Conservation (phyloP, 768 basidiomycete genomes). For the Fibroporia radiculosa region DNA sequence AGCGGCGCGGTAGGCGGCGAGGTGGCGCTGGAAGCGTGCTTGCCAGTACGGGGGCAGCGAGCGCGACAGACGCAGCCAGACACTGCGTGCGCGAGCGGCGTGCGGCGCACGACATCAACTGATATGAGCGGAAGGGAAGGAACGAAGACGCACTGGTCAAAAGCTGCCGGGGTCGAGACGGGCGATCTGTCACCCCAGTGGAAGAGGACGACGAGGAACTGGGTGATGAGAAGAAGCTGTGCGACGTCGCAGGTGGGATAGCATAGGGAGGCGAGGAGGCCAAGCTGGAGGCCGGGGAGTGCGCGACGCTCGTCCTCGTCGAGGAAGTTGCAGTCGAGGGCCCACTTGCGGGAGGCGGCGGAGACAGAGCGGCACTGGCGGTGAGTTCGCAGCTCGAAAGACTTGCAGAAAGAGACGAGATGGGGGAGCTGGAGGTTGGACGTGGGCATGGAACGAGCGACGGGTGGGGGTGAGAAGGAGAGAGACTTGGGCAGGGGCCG, state of each 20-base stretch:
- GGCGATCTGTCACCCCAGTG: constrained; percentile 14
- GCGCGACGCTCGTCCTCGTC: constrained; percentile 11
- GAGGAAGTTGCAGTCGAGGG: constrained; percentile 10
- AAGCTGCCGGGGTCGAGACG: constrained; percentile 9
- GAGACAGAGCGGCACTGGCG: constrained; percentile 18
- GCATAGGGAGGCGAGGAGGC: constrained; percentile 50
- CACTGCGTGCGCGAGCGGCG: constrained; percentile 27
- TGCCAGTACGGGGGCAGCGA: constrained; percentile 32
- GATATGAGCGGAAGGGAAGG: background rate
- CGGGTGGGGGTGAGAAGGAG: background rate
- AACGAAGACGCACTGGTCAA: constrained; percentile 15
- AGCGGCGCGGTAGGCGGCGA: constrained; percentile 28
- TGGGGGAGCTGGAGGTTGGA: constrained; percentile 20
- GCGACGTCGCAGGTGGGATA: constrained; percentile 50
- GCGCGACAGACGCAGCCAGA: constrained; percentile 31
- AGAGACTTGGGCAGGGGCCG: background rate
- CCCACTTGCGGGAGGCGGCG: constrained; percentile 17
- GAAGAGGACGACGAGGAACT: constrained; percentile 11
- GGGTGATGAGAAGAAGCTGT: constrained; percentile 45
- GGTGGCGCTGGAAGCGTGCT: constrained; percentile 30
- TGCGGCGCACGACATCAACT: no score
- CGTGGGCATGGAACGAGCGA: constrained; percentile 4
- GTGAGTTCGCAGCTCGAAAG: constrained; percentile 21
- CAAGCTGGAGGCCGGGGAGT: constrained; percentile 29
- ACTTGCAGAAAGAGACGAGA: constrained; percentile 16